Evolutionary conservation across 805 yeast species (phyloP), one percentile per base, ranked within the genome.

Genomic region (Wickerhamomyces alni): DNA sequence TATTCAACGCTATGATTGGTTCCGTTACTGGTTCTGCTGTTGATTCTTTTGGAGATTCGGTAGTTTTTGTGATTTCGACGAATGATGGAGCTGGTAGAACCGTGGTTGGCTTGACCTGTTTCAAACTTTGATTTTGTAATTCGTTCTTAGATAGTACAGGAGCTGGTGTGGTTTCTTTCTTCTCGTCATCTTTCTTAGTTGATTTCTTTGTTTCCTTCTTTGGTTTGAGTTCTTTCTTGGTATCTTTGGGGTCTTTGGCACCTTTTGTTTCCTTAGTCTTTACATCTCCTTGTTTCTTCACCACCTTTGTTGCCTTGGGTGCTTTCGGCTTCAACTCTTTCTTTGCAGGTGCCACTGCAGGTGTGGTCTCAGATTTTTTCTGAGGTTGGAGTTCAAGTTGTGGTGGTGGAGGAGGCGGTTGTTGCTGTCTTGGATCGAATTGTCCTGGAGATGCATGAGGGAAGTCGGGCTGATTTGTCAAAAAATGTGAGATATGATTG

Each of bases 1-100:
- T 67, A 41, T 75, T 70, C 9, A 78, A 54, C 4, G 80, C 77
- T 12, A 78, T 69, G 19, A 77, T 17, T 13, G 39, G 43, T 21
- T 40, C 36, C 8, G 24, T 31, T 2, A 33, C 13, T n/a, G 28
- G n/a, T 4, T 26, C 36, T 6, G 39, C 10, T 8, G 24, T 13
- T 9, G 37, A 7, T 5, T 31, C 39, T n/a, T 18, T 34, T 28
- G 37, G 37, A 8, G 48, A 26, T 7, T 12, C 22, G 7, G 17
- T 17, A 6, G 30, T 16, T n/a, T 26, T 12, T 3, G 30, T 8
- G 4, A 47, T 29, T 12, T 49, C 55, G 10, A 51, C 17, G 5
- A 51, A 24, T 34, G 41, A 36, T 11, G 58, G 58, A 1, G 55
- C 39, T 15, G 52, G 51, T 11, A 54, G 13, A 9, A 44, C 9